phyloP scores from a whole-genome alignment of 2,329 filamentous ascomycete genomes.

The Epichloe brachyelytri region DNA sequence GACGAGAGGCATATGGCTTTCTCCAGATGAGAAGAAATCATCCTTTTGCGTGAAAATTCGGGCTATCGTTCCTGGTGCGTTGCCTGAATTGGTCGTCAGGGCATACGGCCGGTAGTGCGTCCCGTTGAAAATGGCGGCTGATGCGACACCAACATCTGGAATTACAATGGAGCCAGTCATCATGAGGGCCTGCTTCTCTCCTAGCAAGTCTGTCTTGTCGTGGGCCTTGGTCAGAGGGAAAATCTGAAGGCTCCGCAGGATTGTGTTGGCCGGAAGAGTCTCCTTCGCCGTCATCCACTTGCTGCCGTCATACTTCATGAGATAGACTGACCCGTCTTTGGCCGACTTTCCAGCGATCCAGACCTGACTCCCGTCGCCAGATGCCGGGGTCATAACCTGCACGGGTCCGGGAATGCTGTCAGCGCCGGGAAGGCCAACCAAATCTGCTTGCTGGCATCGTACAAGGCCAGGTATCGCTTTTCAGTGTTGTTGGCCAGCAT shows the following conservation, averaged over 20 bases:
- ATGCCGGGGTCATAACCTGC: constrained; percentile 62
- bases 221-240: constrained; percentile 61
- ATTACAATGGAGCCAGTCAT: constrained; percentile 74
- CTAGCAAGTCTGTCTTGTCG: constrained; percentile 47
- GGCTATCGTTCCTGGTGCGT: constrained; percentile 59
- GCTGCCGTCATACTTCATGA: constrained; percentile 70
- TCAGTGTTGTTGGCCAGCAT: constrained; percentile 53
- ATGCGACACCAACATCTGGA: constrained; percentile 64
- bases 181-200: constrained; percentile 58
- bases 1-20: constrained; percentile 52
- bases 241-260: constrained; percentile 70
- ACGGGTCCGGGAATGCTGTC: constrained; percentile 66
- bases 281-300: constrained; percentile 55
- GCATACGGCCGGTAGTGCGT: constrained; percentile 66
- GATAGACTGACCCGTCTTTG: constrained; percentile 54
- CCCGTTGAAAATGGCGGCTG: constrained; percentile 81
- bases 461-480: constrained; percentile 55
- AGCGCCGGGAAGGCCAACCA: constrained; percentile 55
- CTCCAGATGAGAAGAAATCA: constrained; percentile 55
- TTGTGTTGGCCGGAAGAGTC: constrained; percentile 50
- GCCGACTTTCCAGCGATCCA: constrained; percentile 66
- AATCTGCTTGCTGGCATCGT: constrained; percentile 50
- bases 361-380: constrained; percentile 55
- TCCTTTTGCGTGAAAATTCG: constrained; percentile 73
- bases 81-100: constrained; percentile 56